phyloP scores from a whole-genome alignment of 2,329 filamentous ascomycete species.

The Ophiostoma ulmi region DNA sequence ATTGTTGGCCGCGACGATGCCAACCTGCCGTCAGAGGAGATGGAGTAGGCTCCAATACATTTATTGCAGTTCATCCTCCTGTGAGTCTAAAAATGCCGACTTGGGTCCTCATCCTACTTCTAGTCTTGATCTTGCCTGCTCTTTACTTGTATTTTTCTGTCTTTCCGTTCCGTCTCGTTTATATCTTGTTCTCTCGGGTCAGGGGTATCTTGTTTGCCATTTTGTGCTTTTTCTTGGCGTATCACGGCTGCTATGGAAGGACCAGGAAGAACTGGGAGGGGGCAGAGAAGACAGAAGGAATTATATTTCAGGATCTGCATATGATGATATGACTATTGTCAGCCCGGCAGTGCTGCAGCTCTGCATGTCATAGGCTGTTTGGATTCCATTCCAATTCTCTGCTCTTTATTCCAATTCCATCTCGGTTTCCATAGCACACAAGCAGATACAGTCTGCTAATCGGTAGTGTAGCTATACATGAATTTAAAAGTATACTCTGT shows the following conservation, averaged over 20 bases:
- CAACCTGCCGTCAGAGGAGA: slow-evolving; percentile 70
- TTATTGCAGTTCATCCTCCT: neutral
- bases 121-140: neutral
- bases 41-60: slow-evolving; percentile 48
- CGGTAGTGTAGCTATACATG: slow-evolving; percentile 5
- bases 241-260: slow-evolving; percentile 14
- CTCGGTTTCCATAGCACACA: neutral
- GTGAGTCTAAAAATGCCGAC: neutral
- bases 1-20: slow-evolving; percentile 74
- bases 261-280: neutral
- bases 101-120: neutral
- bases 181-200: neutral
- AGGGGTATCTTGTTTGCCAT: neutral
- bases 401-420: neutral
- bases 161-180: slow-evolving; percentile 6
- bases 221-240: slow-evolving; percentile 17
- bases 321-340: neutral
- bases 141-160: neutral
- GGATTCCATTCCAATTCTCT: neutral
- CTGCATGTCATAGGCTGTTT: neutral
- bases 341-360: neutral
- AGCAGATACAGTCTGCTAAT: slow-evolving; percentile 6
- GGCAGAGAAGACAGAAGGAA: neutral
- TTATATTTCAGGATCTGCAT: too few species aligned
- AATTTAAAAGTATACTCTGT: slow-evolving; percentile 19